Conservation (phyloP, 2,329 filamentous ascomycete genomes). For the Fusarium sacchari region DNA sequence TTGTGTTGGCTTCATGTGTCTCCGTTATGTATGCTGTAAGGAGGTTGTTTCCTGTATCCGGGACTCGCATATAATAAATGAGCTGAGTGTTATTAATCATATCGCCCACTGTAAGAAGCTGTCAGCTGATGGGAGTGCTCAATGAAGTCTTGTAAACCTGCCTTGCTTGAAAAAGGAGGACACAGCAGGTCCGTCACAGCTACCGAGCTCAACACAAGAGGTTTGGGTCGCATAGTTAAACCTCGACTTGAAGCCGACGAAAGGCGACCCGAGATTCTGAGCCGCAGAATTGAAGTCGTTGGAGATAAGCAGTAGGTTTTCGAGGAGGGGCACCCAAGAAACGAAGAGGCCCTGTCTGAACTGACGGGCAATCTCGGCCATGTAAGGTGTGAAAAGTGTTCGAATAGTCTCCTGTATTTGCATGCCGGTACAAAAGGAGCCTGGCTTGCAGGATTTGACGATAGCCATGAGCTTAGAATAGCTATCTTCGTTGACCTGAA, state of each 20-base stretch:
- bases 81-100: neutral
- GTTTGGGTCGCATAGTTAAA: neutral
- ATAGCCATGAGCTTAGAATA: neutral
- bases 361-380: neutral
- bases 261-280: neutral
- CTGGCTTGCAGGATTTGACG: neutral
- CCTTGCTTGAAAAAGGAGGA: neutral
- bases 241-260: neutral
- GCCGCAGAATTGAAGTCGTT: neutral
- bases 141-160: rapidly evolving
- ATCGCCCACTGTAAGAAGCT: neutral
- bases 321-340: neutral
- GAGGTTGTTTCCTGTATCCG: neutral
- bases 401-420: neutral
- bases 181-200: neutral
- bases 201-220: neutral
- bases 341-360: neutral
- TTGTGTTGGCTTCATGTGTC: neutral
- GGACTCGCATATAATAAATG: neutral
- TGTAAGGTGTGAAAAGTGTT: neutral
- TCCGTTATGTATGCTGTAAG: neutral
- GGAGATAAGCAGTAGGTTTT: neutral
- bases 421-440: neutral
- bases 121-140: neutral
- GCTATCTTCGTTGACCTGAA: neutral